phyloP scores from a whole-genome alignment of 192 early-diverging fungal species.

The Mortierella antarctica region DNA sequence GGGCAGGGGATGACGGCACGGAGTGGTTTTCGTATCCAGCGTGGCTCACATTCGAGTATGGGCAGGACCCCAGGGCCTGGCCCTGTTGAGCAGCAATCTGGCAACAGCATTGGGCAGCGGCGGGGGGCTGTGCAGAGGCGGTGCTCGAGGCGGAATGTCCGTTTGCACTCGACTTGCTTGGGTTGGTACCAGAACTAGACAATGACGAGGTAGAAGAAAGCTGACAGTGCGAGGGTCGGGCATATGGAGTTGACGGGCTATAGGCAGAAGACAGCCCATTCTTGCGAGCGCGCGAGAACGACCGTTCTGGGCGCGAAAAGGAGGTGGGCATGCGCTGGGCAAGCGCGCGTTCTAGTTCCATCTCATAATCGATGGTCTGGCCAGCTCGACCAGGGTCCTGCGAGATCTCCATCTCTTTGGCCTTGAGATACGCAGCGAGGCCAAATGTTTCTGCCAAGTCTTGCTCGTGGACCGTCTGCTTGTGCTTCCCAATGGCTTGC shows the following conservation, averaged over 20 bases:
- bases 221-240: slow-evolving; percentile 44
- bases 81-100: slow-evolving; percentile 50
- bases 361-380: slow-evolving; percentile 48
- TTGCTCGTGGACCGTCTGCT: slow-evolving; percentile 45
- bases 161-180: not conserved
- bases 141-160: not conserved
- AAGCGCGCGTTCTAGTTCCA: slow-evolving; percentile 43
- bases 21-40: slow-evolving; percentile 28
- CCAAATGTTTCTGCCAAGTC: slow-evolving; percentile 52
- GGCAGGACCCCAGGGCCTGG: slow-evolving; percentile 29
- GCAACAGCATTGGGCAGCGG: slow-evolving; percentile 40
- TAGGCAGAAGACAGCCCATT: slow-evolving; percentile 1
- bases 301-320: slow-evolving; percentile 41
- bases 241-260: slow-evolving; percentile 24
- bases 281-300: slow-evolving; percentile 14
- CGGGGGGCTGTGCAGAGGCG: slow-evolving; percentile 11
- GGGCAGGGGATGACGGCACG: not conserved
- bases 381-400: slow-evolving; percentile 39
- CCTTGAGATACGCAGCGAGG: slow-evolving; percentile 46
- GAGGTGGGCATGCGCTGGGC: slow-evolving; percentile 45
- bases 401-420: slow-evolving; percentile 43
- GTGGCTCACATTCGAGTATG: slow-evolving; percentile 44
- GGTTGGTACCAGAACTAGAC: not conserved
- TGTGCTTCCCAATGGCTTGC: slow-evolving; percentile 48
- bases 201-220: slow-evolving; percentile 7